A percentile compares a stretch with the other conserved stretches of the same genome.
These are phyloP conservation scores for Mycena albidolilacea DNA, from an alignment of 768 basidiomycete genomes.

Conservation along the genomic window DNA sequence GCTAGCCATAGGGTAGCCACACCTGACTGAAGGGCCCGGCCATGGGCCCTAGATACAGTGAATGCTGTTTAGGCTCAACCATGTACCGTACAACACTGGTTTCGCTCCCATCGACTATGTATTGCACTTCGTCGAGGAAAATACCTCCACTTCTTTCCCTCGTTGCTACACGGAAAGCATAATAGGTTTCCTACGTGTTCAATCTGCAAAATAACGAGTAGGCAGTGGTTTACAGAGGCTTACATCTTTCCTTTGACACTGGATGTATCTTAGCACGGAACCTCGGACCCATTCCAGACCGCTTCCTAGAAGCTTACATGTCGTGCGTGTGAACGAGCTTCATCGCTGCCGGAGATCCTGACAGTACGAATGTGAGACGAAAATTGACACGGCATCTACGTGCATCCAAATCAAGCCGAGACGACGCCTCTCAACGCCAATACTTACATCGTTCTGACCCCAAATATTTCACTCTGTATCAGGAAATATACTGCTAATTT, in stretches of 20 bases:
- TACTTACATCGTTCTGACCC: too few species aligned
- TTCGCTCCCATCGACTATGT: constrained; percentile 22
- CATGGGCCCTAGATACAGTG: too few species aligned
- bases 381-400: too few species aligned
- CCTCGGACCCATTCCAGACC: constrained; percentile 34
- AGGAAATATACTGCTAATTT: too few species aligned
- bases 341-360: constrained; percentile 24
- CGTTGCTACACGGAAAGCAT: background rate
- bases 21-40: too few species aligned
- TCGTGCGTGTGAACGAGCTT: constrained; percentile 34
- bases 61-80: constrained; percentile 28
- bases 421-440: too few species aligned
- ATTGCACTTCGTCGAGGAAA: constrained; percentile 32
- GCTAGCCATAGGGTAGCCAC: too few species aligned
- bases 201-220: constrained; percentile 36
- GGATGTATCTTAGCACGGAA: constrained; percentile 19
- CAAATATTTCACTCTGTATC: too few species aligned
- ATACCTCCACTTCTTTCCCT: background rate
- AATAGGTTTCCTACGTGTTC: constrained; percentile 34
- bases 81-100: constrained; percentile 23
- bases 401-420: too few species aligned
- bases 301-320: constrained; percentile 35
- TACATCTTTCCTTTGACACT: background rate
- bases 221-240: constrained; percentile 1
- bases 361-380: too few species aligned